Evolutionary conservation across 495 filamentous ascomycete species (phyloP).

Genomic region (Podospora didyma): DNA sequence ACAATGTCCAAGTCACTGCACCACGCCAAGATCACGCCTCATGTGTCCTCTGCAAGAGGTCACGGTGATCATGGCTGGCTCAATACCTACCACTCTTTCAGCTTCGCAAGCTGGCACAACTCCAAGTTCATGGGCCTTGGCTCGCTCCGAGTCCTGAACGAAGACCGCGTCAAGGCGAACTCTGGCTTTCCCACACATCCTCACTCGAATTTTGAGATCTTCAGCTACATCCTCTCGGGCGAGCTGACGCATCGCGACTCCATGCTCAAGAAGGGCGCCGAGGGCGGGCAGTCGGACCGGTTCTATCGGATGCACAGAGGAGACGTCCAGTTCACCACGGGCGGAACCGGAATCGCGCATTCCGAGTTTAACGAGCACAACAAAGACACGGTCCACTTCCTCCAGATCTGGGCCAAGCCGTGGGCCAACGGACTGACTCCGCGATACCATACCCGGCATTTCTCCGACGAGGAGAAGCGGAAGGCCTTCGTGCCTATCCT

Average conservation of each 20-base stretch:
- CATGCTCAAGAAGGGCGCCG: conserved; percentile 58
- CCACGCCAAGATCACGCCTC: conserved; percentile 60
- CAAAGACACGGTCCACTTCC: conserved; percentile 65
- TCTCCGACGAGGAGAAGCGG: conserved; percentile 63
- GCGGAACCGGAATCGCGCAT: conserved; percentile 73
- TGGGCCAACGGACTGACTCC: conserved; percentile 65
- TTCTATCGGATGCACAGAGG: conserved; percentile 72
- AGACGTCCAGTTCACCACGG: conserved; percentile 80
- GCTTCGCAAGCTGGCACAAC: conserved; percentile 71
- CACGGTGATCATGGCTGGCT: conserved; percentile 79
- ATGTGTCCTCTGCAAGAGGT: conserved; percentile 58
- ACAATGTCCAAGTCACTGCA: conserved; percentile 53
- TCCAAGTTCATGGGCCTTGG: conserved; percentile 62
- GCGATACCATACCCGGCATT: conserved; percentile 65
- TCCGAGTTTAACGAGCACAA: conserved; percentile 68
- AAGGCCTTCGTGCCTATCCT: conserved; percentile 65
- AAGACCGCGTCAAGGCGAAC: conserved; percentile 66
- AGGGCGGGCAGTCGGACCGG: conserved; percentile 48
- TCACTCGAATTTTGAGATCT: conserved; percentile 80
- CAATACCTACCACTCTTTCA: conserved; percentile 81
- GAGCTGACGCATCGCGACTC: conserved; percentile 79
- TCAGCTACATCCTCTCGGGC: conserved; percentile 73
- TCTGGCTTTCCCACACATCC: conserved; percentile 76
- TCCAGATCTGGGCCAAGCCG: conserved; percentile 78
- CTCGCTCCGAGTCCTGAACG: conserved; percentile 72